Conservation (phyloP, 2,329 filamentous ascomycete genomes). For the Fusarium xyrophilum region DNA sequence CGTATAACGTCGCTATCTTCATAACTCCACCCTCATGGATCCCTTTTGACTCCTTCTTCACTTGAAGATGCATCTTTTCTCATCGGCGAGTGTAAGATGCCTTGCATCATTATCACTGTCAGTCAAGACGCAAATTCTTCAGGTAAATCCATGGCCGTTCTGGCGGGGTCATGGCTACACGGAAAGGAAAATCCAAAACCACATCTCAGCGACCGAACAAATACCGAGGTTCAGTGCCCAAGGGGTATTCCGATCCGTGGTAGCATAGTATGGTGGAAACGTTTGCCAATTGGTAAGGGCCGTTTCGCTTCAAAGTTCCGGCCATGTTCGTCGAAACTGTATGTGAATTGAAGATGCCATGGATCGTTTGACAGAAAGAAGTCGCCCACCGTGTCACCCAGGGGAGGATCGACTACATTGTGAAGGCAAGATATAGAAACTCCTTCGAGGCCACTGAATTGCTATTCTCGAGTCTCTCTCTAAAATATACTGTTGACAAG, state of each 20-base stretch:
- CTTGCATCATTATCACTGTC: fast-evolving
- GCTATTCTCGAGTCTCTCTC: too few species aligned
- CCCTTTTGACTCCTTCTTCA: fast-evolving
- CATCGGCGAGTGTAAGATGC: fast-evolving
- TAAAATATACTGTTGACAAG: too few species aligned
- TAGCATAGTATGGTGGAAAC: fast-evolving
- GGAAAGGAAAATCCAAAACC: fast-evolving
- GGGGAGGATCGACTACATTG: too few species aligned
- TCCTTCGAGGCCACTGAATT: too few species aligned
- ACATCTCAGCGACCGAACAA: neutral
- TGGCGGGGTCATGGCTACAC: fast-evolving
- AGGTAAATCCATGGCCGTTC: fast-evolving
- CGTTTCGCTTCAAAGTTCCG: fast-evolving
- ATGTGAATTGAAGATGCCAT: fast-evolving
- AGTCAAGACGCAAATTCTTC: fast-evolving
- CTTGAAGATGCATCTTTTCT: too few species aligned
- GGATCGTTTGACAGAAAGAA: fast-evolving
- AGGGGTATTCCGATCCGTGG: fast-evolving
- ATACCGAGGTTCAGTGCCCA: fast-evolving
- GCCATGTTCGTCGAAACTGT: fast-evolving
- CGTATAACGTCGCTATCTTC: fast-evolving
- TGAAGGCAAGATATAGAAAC: too few species aligned
- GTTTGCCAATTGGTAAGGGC: fast-evolving
- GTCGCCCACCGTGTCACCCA: too few species aligned
- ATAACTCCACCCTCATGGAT: fast-evolving